Evolutionary conservation across 2,329 filamentous ascomycete genomes (phyloP).

Genomic region (Drechslerella coelobrocha): DNA sequence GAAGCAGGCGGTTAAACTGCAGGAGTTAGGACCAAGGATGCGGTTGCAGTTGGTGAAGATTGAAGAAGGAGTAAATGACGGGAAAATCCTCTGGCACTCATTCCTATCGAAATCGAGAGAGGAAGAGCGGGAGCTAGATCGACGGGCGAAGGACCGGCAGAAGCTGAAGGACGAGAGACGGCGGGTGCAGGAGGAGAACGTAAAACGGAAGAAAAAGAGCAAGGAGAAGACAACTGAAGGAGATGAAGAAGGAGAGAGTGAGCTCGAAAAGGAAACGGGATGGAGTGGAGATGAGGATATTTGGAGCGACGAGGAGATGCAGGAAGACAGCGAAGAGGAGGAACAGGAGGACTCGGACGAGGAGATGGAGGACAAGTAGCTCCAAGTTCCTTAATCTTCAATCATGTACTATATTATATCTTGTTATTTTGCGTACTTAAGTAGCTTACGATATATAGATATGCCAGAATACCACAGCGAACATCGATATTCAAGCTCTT

Average conservation of each 20-base stretch:
- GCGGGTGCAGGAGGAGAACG: slow-evolving; percentile 84
- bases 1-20: slow-evolving; percentile 81
- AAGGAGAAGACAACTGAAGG: slow-evolving; percentile 61
- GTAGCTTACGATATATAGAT: too few relatives aligned
- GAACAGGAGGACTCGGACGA: slow-evolving; percentile 27
- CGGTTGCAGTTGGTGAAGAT: slow-evolving; percentile 89
- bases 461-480: too few relatives aligned
- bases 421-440: background rate
- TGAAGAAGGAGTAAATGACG: slow-evolving; percentile 87
- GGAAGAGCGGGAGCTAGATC: slow-evolving; percentile 79
- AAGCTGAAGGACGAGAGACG: slow-evolving; percentile 82
- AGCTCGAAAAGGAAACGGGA: slow-evolving; percentile 52
- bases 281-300: slow-evolving; percentile 50
- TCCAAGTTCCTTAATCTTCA: background rate
- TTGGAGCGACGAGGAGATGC: slow-evolving; percentile 47
- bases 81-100: slow-evolving; percentile 97
- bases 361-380: slow-evolving; percentile 47
- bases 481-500: too few relatives aligned
- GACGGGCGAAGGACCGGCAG: slow-evolving; percentile 77
- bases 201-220: slow-evolving; percentile 79
- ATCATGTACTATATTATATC: slow-evolving; percentile 24
- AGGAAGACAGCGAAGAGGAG: slow-evolving; percentile 41
- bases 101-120: slow-evolving; percentile 82
- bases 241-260: slow-evolving; percentile 60
- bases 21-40: slow-evolving; percentile 91